Conservation (phyloP, 495 filamentous ascomycete species). For the Lasiosphaeria hispida region DNA sequence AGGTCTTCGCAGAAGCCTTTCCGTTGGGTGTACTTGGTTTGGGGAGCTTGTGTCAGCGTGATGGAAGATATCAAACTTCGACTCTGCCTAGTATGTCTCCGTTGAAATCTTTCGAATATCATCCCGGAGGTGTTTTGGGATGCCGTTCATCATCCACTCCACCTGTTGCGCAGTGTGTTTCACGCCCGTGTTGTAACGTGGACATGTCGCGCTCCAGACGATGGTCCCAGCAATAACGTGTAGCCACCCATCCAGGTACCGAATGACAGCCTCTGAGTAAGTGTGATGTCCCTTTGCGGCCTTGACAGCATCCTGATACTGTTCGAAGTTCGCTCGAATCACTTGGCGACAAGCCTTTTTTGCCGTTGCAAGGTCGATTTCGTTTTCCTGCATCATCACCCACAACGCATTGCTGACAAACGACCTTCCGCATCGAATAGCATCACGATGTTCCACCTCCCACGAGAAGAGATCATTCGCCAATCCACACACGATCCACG, state of each 20-base stretch:
- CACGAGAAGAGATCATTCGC: neutral
- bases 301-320: neutral
- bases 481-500: neutral
- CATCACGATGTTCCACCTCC: neutral
- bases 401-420: neutral
- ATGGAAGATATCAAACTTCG: no score
- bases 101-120: no score
- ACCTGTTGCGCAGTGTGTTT: neutral
- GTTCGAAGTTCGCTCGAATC: neutral
- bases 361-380: neutral
- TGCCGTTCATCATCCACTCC: neutral
- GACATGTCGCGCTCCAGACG: neutral
- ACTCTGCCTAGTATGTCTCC: no score
- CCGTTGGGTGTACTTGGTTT: conserved; percentile 40
- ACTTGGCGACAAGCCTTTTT: neutral
- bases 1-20: conserved; percentile 59
- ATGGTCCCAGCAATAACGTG: neutral
- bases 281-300: neutral
- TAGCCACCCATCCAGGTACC: neutral
- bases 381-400: neutral
- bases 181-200: neutral
- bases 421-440: neutral
- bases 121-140: neutral
- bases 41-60: no score
- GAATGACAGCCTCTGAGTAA: neutral